Conservation (phyloP, 2,329 filamentous ascomycete species). For the Phyllosticta citrichinensis region DNA sequence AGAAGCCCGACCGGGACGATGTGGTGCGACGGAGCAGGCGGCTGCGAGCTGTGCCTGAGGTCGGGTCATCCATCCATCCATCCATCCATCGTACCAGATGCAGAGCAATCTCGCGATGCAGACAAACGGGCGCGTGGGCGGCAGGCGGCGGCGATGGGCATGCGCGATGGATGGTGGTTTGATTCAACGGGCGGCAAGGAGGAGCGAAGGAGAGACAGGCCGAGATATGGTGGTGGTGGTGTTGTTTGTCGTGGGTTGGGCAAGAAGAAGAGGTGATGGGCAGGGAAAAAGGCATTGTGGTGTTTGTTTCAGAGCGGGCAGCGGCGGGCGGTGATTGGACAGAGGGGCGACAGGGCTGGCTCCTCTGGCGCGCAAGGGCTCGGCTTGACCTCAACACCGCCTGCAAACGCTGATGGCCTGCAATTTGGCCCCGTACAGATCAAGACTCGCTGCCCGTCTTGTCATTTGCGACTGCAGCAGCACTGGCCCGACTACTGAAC, state of each 20-base stretch:
- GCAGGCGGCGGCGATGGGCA: background rate
- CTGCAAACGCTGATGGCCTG: constrained; percentile 1
- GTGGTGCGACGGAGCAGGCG: constrained; percentile 2
- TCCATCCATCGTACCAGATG: background rate
- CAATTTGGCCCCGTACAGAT: constrained; percentile 6
- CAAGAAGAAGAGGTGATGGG: background rate
- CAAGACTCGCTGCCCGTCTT: background rate
- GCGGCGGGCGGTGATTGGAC: background rate
- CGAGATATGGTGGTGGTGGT: background rate
- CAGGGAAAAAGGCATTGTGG: background rate
- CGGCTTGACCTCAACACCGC: constrained; percentile 5
- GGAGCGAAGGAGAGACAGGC: background rate
- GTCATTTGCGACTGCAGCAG: background rate
- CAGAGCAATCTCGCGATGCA: background rate
- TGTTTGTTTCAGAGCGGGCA: background rate
- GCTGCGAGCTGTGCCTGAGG: constrained; percentile 4
- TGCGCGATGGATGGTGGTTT: background rate
- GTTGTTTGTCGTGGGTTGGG: background rate
- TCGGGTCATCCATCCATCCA: constrained; percentile 4
- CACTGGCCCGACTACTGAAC: background rate
- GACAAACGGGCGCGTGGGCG: background rate
- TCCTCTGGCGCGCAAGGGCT: constrained; percentile 9
- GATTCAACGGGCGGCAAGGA: background rate
- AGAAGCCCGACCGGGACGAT: background rate
- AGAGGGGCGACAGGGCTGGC: background rate